Conservation (phyloP, 1,139 yeast genomes). For the Yamadazyma blattariae region DNA sequence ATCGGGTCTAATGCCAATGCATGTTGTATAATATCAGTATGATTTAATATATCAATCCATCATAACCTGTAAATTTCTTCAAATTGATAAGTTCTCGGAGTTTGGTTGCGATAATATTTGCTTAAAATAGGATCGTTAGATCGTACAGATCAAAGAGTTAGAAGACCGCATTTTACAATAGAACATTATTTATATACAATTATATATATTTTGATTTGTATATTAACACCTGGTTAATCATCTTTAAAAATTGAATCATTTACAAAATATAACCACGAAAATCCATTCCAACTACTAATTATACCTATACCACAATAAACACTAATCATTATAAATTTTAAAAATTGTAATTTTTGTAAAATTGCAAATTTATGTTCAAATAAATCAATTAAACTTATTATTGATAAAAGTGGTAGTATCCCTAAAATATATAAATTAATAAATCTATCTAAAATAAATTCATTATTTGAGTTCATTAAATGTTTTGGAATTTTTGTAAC, state of each 20-base stretch:
- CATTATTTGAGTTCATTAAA: conserved; percentile 28
- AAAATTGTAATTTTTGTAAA: conserved; percentile 60
- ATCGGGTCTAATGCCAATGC: too few relatives aligned
- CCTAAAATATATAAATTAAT: conserved; percentile 67
- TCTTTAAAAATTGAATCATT: conserved; percentile 42
- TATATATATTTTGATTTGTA: too few relatives aligned
- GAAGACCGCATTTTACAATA: too few relatives aligned
- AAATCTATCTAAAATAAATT: conserved; percentile 67
- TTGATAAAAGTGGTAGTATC: conserved; percentile 59
- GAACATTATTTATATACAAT: too few relatives aligned
- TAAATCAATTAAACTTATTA: conserved; percentile 54
- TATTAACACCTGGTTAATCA: too few relatives aligned
- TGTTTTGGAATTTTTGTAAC: conserved; percentile 57
- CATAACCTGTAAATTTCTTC: too few relatives aligned
- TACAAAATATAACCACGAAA: conserved; percentile 83
- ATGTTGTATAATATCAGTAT: too few relatives aligned
- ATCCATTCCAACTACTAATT: conserved; percentile 83
- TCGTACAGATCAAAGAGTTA: too few relatives aligned
- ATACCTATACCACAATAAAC: conserved; percentile 87
- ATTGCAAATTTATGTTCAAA: conserved; percentile 50
- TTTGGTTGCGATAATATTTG: too few relatives aligned
- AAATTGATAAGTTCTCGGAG: too few relatives aligned
- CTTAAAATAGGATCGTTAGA: too few relatives aligned
- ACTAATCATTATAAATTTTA: conserved; percentile 78
- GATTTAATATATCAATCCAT: too few relatives aligned